A percentile compares a stretch with the other conserved stretches of the same genome.
Evolutionary conservation across 352 stramenopile genomes (phyloP).

Genomic region (Pythium sp.): DNA sequence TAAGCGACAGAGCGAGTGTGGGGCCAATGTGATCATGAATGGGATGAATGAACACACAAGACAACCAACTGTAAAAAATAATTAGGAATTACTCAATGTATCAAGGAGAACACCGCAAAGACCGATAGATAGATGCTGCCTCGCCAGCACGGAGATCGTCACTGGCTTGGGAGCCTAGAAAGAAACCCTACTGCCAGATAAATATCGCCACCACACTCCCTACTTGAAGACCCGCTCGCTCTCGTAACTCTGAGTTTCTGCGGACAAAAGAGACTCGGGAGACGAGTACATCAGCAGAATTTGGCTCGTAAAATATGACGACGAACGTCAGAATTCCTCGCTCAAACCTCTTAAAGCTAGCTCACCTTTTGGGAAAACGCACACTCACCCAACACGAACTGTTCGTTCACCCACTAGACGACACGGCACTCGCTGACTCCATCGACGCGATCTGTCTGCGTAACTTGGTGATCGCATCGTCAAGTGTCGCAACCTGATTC

Average conservation of each 20-base stretch:
- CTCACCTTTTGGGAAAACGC: neutral
- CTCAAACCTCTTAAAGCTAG: neutral
- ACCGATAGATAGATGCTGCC: neutral
- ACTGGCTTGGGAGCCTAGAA: neutral
- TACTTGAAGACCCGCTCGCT: neutral
- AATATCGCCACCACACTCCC: neutral
- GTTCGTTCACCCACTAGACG: neutral
- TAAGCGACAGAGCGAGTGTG: slow-evolving; percentile 16
- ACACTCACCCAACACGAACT: slow-evolving; percentile 1
- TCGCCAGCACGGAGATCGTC: neutral
- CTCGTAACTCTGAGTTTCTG: neutral
- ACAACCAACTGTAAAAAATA: neutral
- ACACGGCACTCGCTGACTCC: neutral
- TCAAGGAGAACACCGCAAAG: neutral
- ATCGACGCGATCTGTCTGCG: slow-evolving; percentile 11
- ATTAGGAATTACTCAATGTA: neutral
- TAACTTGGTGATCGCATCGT: slow-evolving; percentile 12
- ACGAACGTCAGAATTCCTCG: neutral
- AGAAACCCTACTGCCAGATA: neutral
- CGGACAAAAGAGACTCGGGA: neutral
- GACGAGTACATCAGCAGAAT: slow-evolving; percentile 3
- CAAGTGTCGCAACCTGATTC: slow-evolving; percentile 8
- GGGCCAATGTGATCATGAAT: neutral
- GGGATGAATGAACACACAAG: neutral
- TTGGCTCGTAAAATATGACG: neutral